Base-by-base conservation (phyloP, 495 filamentous ascomycete species). In the Neurospora sp. region DNA sequence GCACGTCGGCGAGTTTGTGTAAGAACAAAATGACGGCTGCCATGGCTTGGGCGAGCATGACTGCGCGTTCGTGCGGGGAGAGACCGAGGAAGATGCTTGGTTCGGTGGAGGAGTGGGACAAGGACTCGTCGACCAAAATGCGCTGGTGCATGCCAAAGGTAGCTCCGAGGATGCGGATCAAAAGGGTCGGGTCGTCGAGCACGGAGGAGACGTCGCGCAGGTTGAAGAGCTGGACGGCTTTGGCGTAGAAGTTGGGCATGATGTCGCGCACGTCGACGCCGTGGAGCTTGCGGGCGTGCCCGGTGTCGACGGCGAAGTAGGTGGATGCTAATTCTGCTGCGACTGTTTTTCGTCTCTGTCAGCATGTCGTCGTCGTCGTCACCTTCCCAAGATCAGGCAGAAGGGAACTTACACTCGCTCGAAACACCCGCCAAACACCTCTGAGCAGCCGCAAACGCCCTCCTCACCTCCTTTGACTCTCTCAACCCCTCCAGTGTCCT, bases 251-350 rank as follows among this genome's bases (percentile, higher is more conserved):
- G 73, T 80, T 73, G 73, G 78, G 78, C 31, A 80, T 70, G 70
- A 80, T 80, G 38, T 80, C 77, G 75, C 71, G 71, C 35, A 78
- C 77, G 59, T 75, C 78, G 39, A 78, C 71, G 71, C 78, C 78
- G 72, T 72, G 46, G 31, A 73, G 39, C 44, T 80, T 80, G 71
- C 78, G 78, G 16, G 75, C 78, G 71, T 80, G 78, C 14, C 72
- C 73, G 12, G 78, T 80, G 72, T 80, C 73, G 65, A 77, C 76
- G 40, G 72, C 73, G 69, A 77, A 80, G 71, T 80, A 80, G 41
- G 70, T 53, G 14, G 75, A 46, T 2, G 78, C 78, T 14, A 69
- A 39, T 20, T 76, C 70, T 68, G 78, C 78, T 69, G 74, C 74
- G 71, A 74, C 77, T 59, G 2, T 74, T 68, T 27, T 14, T 3